Base-by-base conservation (phyloP, 495 filamentous ascomycete species). In the Podospora didyma region DNA sequence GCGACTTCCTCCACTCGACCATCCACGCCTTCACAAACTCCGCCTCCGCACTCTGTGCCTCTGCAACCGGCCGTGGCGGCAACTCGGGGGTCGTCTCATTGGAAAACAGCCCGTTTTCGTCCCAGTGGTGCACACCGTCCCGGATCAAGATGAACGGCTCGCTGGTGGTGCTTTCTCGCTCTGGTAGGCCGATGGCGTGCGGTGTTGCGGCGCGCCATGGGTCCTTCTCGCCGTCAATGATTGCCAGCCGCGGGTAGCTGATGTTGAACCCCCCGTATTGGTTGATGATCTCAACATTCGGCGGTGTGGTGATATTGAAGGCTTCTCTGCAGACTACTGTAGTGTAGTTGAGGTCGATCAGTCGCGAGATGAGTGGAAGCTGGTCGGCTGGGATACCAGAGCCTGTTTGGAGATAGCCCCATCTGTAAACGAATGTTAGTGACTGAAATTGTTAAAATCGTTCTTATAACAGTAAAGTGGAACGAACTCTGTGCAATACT, bases 381-480 rank as follows among this genome's bases (percentile, higher is more conserved):
- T 84, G 78, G 57, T 72, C 62, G 0, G 60, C 41, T 0, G 87
- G 87, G 1, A 83, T 81, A 23, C 81, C 78, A 39, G 80, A 82
- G 56, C 88, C 88, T 6, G 85, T 87, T 61, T 81, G 77, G 22
- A 88, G 78, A 69, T 79, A 90, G 31, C 88, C 88, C 86, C 86
- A 92, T 82, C 76, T 66, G 69, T 63, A 3, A 42, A 12, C 11
- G 48, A 34, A 16, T n/a, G n/a, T n/a, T n/a, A n/a, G n/a, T n/a
- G n/a, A n/a, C n/a, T n/a, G n/a, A n/a, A 50, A 23, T 34, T 4
- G 48, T 31, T 6, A 52, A 60, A 66, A 64, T 63, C 28, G 20
- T 20, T 62, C 14, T 56, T 51, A 28, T 17, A 44, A 16, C 2
- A 34, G n/a, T 0, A 24, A 35, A 23, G 7, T 14, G 58, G n/a